phyloP scores from a whole-genome alignment of 768 basidiomycete genomes.

The Amanita rubescens region DNA sequence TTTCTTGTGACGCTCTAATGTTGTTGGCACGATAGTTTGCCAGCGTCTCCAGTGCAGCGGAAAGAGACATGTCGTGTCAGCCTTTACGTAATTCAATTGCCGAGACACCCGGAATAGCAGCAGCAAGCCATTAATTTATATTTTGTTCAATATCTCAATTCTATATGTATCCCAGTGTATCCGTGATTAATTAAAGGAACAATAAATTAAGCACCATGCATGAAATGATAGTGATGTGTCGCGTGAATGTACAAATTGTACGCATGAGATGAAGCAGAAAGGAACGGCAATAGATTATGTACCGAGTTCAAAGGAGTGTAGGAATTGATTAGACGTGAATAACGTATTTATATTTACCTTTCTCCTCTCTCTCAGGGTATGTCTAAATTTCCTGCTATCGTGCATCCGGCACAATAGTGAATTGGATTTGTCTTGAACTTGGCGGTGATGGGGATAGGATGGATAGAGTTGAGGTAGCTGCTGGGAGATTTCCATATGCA shows the following conservation, averaged over 20 bases:
- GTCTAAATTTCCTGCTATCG: neutral
- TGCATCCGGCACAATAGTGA: slow-evolving; percentile 2
- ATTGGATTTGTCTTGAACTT: neutral
- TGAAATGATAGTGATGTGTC: slow-evolving; percentile 3
- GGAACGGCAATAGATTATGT: neutral
- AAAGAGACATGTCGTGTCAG: slow-evolving; percentile 32
- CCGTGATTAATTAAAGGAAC: neutral
- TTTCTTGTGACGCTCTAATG: slow-evolving; percentile 49
- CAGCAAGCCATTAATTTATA: too few relatives aligned
- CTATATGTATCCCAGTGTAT: too few relatives aligned
- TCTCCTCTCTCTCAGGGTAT: neutral
- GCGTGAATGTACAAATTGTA: neutral
- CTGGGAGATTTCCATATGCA: neutral
- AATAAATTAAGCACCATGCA: slow-evolving; percentile 4
- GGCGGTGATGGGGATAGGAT: neutral
- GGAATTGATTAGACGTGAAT: slow-evolving; percentile 1
- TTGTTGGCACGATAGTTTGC: slow-evolving; percentile 47
- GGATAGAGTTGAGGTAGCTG: neutral
- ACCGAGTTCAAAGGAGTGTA: slow-evolving; percentile 4
- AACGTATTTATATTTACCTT: slow-evolving; percentile 1
- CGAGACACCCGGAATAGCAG: too few relatives aligned
- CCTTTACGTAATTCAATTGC: neutral
- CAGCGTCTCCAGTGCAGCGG: slow-evolving; percentile 42
- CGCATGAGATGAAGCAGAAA: neutral
- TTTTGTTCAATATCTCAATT: too few relatives aligned